A percentile compares a stretch with the other conserved stretches of the same genome.
phyloP scores from a whole-genome alignment of 257 asterid species.

The Petrea volubilis region DNA sequence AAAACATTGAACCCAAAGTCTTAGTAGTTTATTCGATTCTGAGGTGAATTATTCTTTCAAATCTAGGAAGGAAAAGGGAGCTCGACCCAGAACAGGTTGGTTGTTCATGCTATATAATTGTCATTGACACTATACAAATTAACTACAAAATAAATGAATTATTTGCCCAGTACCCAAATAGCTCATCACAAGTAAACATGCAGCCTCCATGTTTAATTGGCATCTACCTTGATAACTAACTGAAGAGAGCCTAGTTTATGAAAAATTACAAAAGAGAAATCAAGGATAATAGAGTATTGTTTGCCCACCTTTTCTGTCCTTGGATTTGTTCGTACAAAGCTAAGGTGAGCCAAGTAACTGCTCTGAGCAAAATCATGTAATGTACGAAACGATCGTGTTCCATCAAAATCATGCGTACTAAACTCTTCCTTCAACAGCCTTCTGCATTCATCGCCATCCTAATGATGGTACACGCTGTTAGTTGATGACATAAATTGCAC shows the following conservation, averaged over 20 bases:
- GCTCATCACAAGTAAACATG: background rate
- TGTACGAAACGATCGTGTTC: constrained; percentile 62
- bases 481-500: background rate
- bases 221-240: background rate
- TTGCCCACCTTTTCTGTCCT: constrained; percentile 23
- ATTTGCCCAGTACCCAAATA: background rate
- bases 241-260: background rate
- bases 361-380: constrained; percentile 94
- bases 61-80: background rate
- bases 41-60: background rate
- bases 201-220: background rate
- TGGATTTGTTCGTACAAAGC: constrained; percentile 66
- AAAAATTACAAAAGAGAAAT: background rate
- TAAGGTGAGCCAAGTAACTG: constrained; percentile 79
- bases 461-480: constrained; percentile 17
- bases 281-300: background rate
- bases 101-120: background rate
- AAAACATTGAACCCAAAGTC: background rate
- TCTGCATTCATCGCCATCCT: constrained; percentile 79
- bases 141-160: background rate
- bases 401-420: constrained; percentile 50
- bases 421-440: constrained; percentile 61
- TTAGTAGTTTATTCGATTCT: background rate
- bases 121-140: background rate
- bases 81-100: background rate